Base-by-base conservation (phyloP, 2,329 filamentous ascomycete species). In the Chaetomiaceae sp. region DNA sequence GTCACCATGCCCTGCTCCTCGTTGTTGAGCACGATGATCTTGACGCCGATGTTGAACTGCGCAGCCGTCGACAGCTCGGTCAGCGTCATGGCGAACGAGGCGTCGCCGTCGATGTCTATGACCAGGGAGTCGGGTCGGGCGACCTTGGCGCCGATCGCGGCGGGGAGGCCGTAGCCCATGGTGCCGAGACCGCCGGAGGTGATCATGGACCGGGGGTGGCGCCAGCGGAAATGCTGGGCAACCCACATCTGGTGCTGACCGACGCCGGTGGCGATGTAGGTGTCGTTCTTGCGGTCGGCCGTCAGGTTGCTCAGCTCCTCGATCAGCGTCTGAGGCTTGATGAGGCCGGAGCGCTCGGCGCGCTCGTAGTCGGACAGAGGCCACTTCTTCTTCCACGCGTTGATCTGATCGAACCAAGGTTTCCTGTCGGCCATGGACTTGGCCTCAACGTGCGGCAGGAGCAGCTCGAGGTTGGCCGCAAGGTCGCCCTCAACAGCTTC, bases 181-280 rank as follows among this genome's bases (percentile, higher is more conserved):
- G 88, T 94, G 51, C 90, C 89, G 15, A 97, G 81, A 64, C 93
- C 93, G 66, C 93, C 93, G 1, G 90, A 96, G 26, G 91, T 96
- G 70, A 98, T 86, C 86, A 97, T 94, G 53, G 86, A 87, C 56
- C 93, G 83, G 26, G 93, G 91, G 60, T 89, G 72, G 54, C 88
- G 80, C 91, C 93, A 97, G 60, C 89, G 81, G 81, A 89, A 97
- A 74, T 95, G 90, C 72, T 97, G 91, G 4, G 90, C 93, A 20
- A 87, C 79, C 93, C 91, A 97, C 93, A 97, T 97, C 69, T 98
- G 91, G 72, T 97, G 91, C 69, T 97, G 93, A 34, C 93, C 93
- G 9, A 97, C 93, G 68, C 91, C 93, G 2, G 91, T 97, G 2
- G 89, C 73, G 63, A 98, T 95, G 63, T 95, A 82, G 22, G 88